Evolutionary conservation across 2,329 filamentous ascomycete genomes (phyloP).

Genomic region (Emmonsiellopsis sp.): DNA sequence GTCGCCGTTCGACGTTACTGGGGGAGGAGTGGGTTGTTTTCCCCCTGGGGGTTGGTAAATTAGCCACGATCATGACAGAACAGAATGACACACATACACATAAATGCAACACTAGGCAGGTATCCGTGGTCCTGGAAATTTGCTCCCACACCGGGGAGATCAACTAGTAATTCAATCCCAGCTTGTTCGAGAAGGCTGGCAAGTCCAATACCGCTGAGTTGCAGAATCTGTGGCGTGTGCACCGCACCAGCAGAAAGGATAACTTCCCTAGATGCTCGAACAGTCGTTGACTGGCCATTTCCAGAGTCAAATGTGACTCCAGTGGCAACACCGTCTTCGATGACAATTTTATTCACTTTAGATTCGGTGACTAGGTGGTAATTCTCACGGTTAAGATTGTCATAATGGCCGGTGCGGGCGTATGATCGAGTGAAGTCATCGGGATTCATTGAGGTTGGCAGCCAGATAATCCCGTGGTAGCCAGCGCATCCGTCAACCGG

Average conservation of each 20-base stretch:
- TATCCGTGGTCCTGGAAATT: conserved; percentile 15
- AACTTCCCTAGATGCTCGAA: conserved; percentile 20
- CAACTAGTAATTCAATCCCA: conserved; percentile 30
- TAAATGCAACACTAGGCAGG: background rate
- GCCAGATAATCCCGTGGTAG: background rate
- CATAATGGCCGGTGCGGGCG: background rate
- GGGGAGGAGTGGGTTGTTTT: background rate
- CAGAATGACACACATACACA: background rate
- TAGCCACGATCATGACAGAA: background rate
- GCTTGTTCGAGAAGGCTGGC: conserved; percentile 25
- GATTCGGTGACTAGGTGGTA: conserved; percentile 6
- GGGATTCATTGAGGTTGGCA: background rate
- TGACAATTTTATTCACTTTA: conserved; percentile 11
- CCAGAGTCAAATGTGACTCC: background rate
- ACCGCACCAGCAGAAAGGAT: conserved; percentile 32
- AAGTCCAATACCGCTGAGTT: conserved; percentile 39
- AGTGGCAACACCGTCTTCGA: background rate
- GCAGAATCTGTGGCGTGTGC: conserved; percentile 35
- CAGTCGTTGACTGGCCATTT: background rate
- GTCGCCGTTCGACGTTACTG: background rate
- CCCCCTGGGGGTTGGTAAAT: background rate
- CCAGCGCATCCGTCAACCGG: background rate
- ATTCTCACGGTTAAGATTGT: background rate
- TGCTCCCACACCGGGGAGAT: conserved; percentile 40
- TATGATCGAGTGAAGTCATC: background rate